phyloP scores from a whole-genome alignment of 345 rosid species.

The Melaleuca quinquenervia region DNA sequence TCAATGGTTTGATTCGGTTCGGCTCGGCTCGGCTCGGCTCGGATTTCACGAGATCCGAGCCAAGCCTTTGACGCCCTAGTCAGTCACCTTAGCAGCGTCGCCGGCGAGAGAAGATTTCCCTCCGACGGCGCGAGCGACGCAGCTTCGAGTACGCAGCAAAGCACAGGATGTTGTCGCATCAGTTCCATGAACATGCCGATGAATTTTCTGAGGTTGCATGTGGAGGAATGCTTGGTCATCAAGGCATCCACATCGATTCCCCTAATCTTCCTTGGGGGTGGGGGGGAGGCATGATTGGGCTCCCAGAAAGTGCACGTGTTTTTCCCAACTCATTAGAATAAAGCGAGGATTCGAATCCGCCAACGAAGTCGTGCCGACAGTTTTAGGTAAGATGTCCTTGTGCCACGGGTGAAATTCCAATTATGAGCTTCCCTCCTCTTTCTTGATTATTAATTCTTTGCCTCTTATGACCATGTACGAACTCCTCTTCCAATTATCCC shows the following conservation, averaged over 20 bases:
- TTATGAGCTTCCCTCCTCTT: neutral
- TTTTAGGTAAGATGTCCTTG: neutral
- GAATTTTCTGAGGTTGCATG: neutral
- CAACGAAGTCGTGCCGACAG: neutral
- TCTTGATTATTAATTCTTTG: neutral
- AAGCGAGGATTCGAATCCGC: neutral
- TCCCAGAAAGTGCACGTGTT: neutral
- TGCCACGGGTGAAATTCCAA: neutral
- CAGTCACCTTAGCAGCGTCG: too few relatives aligned
- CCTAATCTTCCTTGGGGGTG: neutral
- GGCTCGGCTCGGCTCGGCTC: too few relatives aligned
- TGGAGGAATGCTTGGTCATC: neutral
- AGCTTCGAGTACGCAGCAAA: neutral
- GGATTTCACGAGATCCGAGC: too few relatives aligned
- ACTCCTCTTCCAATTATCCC: neutral
- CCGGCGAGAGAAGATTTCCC: too few relatives aligned
- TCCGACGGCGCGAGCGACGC: too few relatives aligned
- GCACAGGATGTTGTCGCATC: neutral
- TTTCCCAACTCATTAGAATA: neutral
- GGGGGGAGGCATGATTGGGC: neutral
- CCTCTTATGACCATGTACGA: neutral
- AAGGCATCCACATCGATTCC: neutral
- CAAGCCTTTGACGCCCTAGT: too few relatives aligned
- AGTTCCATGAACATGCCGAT: neutral
- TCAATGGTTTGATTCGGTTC: too few relatives aligned